phyloP scores from a whole-genome alignment of 164 flowering plant genomes.

The Dillenia turbinata region DNA sequence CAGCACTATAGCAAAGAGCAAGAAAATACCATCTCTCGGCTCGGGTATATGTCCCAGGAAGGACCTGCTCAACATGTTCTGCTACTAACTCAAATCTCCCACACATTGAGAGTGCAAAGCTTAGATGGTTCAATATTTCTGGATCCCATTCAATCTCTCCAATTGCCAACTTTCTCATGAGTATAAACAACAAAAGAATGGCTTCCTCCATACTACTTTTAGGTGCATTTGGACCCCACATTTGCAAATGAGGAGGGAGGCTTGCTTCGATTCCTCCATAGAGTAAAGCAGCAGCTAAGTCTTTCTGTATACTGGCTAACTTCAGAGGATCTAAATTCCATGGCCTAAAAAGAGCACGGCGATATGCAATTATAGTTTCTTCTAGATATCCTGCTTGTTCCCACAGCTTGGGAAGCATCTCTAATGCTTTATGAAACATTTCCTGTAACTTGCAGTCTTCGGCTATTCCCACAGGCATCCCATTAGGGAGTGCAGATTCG shows the following conservation, averaged over 20 bases:
- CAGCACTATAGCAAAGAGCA: slow-evolving; percentile 84
- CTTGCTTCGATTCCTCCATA: slow-evolving; percentile 74
- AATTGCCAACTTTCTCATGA: slow-evolving; percentile 52
- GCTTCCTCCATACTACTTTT: slow-evolving; percentile 72
- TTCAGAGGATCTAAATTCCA: slow-evolving; percentile 77
- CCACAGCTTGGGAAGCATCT: slow-evolving; percentile 82
- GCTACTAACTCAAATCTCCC: slow-evolving; percentile 65
- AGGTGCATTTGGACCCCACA: slow-evolving; percentile 39
- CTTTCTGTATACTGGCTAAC: slow-evolving; percentile 67
- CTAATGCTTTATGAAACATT: slow-evolving; percentile 81
- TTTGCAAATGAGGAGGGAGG: slow-evolving; percentile 46
- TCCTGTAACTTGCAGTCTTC: slow-evolving; percentile 84
- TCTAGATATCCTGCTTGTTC: slow-evolving; percentile 61
- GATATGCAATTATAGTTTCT: slow-evolving; percentile 79
- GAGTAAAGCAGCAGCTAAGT: slow-evolving; percentile 61
- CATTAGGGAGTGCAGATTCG: slow-evolving; percentile 78
- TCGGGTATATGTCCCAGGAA: slow-evolving; percentile 68
- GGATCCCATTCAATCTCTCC: slow-evolving; percentile 75
- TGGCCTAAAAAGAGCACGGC: slow-evolving; percentile 69
- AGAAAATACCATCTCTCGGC: slow-evolving; percentile 88
- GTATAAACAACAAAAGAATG: slow-evolving; percentile 63
- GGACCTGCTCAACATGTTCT: slow-evolving; percentile 65
- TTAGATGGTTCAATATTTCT: slow-evolving; percentile 75
- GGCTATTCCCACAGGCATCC: slow-evolving; percentile 48
- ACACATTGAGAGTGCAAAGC: slow-evolving; percentile 65